phyloP scores from a whole-genome alignment of 202 grass and related monocot species.

The Dendrocalamus latiflorus region DNA sequence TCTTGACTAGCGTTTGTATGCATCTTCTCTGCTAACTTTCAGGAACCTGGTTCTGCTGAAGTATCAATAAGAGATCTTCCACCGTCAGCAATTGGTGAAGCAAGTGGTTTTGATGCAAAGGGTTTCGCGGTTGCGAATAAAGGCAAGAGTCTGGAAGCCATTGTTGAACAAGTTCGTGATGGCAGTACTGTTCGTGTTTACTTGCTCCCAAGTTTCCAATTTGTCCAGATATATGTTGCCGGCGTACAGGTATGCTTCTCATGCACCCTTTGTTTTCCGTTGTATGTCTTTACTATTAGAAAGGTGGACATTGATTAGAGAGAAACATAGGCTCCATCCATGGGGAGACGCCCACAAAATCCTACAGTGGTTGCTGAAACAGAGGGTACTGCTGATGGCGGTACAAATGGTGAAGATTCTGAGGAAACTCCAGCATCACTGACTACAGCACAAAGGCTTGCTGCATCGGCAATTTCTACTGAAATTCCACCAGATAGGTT shows the following conservation, averaged over 20 bases:
- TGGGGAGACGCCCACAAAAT: conserved; percentile 70
- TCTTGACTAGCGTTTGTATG: not conserved
- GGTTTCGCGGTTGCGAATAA: conserved; percentile 71
- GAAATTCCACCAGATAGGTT: conserved; percentile 82
- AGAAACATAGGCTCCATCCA: conserved; percentile 65
- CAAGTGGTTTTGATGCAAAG: conserved; percentile 87
- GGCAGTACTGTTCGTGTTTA: conserved; percentile 90
- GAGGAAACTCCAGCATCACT: conserved; percentile 44
- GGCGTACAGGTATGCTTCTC: conserved; percentile 68
- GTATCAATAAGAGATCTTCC: conserved; percentile 84
- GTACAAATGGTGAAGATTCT: conserved; percentile 60
- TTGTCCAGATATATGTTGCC: conserved; percentile 94
- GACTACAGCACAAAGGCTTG: conserved; percentile 90
- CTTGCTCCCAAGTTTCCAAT: conserved; percentile 87
- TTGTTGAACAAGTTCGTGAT: conserved; percentile 95
- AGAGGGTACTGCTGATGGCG: conserved; percentile 32
- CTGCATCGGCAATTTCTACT: conserved; percentile 49
- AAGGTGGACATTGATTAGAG: conserved; percentile 7
- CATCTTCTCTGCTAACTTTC: conserved; percentile 12
- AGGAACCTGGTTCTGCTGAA: conserved; percentile 80
- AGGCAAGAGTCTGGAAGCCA: conserved; percentile 82
- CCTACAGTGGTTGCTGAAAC: conserved; percentile 43
- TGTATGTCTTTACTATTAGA: not conserved
- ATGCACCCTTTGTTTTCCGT: conserved; percentile 3
- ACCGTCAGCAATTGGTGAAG: conserved; percentile 91